Base-by-base conservation (phyloP, 306 rosid genomes). In the Prunus campanulata region DNA sequence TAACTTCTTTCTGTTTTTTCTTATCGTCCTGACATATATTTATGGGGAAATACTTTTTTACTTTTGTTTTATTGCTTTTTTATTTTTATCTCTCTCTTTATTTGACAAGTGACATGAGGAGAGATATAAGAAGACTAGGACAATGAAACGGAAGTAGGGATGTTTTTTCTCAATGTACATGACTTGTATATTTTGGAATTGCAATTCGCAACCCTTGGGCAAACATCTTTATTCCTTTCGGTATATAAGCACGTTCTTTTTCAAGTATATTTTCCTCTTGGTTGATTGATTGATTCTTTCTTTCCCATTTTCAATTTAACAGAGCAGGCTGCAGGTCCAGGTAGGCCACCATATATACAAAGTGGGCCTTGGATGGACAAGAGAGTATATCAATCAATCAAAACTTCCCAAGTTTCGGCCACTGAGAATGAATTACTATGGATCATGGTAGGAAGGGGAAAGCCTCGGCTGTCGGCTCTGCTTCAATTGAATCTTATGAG, bases 61-160 rank as follows among this genome's bases (percentile, higher is more conserved):
- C 0, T 39, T 0, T 0, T 2, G 44, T 6, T 39, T 39, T 39
- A 1, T 39, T 39, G 2, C 2, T 1, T 35, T 35, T 35, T 6
- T 35, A 5, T 35, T 35, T 35, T 35, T 35, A 35, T 35, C 8
- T 35, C 1, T 5, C 8, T 35, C 7, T 35, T 5, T 5, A 5
- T 35, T 35, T 5, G 39, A 35, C 5, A 6, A 39, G 44, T 39
- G 44, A 39, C 44, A 39, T 39, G 2, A 6, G 2, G 0, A 39
- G 44, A 39, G 2, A 39, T 39, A 39, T 6, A 39, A 39, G 44
- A 39, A 39, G 44, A 39, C 1, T 39, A 0, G 0, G 2, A 39
- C 44, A 6, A 39, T 6, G 8, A 39, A 39, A 39, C 44, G 8
- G 2, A 6, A 7, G 44, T 5, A 32, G 39, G 1, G 39, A 35